Base-by-base conservation (phyloP, 441 rosid genomes). In the Erodium texanum region DNA sequence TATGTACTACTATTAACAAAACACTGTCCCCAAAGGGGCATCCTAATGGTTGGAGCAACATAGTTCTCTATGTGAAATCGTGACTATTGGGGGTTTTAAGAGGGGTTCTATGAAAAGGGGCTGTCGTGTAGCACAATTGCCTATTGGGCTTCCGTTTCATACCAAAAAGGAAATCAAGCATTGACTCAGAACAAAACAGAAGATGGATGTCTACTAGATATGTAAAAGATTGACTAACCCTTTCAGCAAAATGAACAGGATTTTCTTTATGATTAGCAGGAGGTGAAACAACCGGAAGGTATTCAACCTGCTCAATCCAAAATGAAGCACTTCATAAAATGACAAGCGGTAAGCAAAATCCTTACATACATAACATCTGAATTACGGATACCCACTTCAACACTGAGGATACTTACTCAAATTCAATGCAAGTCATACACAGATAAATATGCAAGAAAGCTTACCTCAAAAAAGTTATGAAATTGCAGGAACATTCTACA, bases 401-500 rank as follows among this genome's bases (percentile, higher is more conserved):
- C 54, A 4, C 19, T 6, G 56, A 48, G n/a, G n/a, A 12, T 19
- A 48, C n/a, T 48, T 48, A 48, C 56, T n/a, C n/a, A 48, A 5
- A 48, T 48, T 58, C 7, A 19, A 58, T 19, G 19, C 62, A 19
- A 58, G 0, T 0, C 19, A 52, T 48, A 11, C 43, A 8, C 48
- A 64, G 24, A 32, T 24, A 18, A 24, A 20, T 20, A 32, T 8
- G 14, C 24, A 58, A 38, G 29, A 36, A 34, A 9, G 12, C 45
- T 12, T 72, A 94, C 99, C 97, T 94, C 97, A 92, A 94, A 88
- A 70, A 89, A 94, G 78, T 94, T 94, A 87, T 94, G 99, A 78
- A 94, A 91, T 80, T 94, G 99, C 7, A 91, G 84, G 85, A 94
- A 85, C 99, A 94, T 94, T 84, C 97, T 87, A 76, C 86, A 84